phyloP scores from a whole-genome alignment of 2,329 filamentous ascomycete genomes.

The Anisogramma anomala region DNA sequence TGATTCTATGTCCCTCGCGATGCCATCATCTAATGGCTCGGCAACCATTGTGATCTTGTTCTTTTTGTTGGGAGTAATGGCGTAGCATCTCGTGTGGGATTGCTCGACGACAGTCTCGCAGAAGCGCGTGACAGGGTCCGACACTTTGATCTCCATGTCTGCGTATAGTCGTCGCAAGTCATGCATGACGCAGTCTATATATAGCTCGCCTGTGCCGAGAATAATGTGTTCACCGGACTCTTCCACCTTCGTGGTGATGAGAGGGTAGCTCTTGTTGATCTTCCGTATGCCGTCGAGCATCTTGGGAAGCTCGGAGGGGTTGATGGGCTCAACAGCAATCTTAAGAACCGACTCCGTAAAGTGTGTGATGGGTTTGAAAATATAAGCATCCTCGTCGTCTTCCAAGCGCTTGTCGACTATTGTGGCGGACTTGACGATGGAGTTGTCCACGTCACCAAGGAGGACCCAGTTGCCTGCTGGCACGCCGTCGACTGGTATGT shows the following conservation, averaged over 20 bases:
- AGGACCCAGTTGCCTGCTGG: slow-evolving; percentile 90
- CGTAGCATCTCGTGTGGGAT: slow-evolving; percentile 95
- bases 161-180: slow-evolving; percentile 88
- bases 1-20: slow-evolving; percentile 86
- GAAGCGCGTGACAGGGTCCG: slow-evolving; percentile 92
- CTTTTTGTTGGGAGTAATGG: slow-evolving; percentile 96
- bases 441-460: slow-evolving; percentile 90
- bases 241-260: slow-evolving; percentile 94
- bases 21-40: slow-evolving; percentile 87
- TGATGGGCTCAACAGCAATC: slow-evolving; percentile 94
- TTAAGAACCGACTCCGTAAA: slow-evolving; percentile 98
- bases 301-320: slow-evolving; percentile 93
- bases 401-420: slow-evolving; percentile 70
- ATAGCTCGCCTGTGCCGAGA: slow-evolving; percentile 92
- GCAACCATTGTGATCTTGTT: slow-evolving; percentile 99
- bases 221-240: slow-evolving; percentile 95
- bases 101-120: slow-evolving; percentile 97
- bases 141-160: slow-evolving; percentile 99
- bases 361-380: slow-evolving; percentile 85
- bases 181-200: slow-evolving; percentile 98
- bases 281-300: slow-evolving; percentile 96
- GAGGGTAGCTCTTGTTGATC: slow-evolving; percentile 94
- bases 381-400: slow-evolving; percentile 84
- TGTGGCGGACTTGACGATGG: slow-evolving; percentile 94
- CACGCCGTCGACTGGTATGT: slow-evolving; percentile 79